A percentile compares a stretch with the other conserved stretches of the same genome.
Conservation (phyloP, 345 rosid species). For the Citrus cavaleriei region DNA sequence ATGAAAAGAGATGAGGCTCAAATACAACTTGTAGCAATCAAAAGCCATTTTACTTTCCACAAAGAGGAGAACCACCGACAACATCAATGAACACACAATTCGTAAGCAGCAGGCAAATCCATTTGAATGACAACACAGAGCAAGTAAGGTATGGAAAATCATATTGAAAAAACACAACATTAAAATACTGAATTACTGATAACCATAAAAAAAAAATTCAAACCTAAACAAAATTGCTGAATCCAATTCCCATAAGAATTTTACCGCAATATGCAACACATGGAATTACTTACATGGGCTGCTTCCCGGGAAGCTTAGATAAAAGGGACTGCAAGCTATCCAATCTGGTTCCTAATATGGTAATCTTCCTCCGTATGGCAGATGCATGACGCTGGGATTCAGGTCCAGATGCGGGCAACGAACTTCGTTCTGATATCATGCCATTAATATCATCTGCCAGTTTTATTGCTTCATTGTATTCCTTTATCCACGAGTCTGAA, state of each 20-base stretch:
- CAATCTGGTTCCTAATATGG: conserved; percentile 78
- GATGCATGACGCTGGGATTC: conserved; percentile 89
- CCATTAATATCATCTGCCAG: conserved; percentile 74
- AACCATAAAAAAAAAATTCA: neutral
- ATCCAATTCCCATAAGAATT: neutral
- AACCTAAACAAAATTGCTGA: neutral
- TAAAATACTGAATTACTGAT: neutral
- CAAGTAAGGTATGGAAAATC: neutral
- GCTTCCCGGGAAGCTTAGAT: conserved; percentile 64
- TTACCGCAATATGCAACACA: neutral
- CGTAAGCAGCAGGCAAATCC: neutral
- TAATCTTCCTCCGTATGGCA: conserved; percentile 78
- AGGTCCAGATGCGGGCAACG: conserved; percentile 61
- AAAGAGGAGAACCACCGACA: neutral
- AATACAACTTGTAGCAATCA: neutral
- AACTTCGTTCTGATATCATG: conserved; percentile 71
- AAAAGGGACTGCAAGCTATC: conserved; percentile 77
- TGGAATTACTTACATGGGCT: conserved; percentile 50
- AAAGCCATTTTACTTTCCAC: neutral
- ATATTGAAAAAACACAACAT: neutral
- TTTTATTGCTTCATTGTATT: conserved; percentile 72
- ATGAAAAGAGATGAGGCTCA: neutral
- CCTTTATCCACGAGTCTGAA: conserved; percentile 79
- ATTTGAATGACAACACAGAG: neutral
- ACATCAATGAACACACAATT: neutral